phyloP scores from a whole-genome alignment of 176 grass and related monocot genomes.

The Elaeis guineensis region DNA sequence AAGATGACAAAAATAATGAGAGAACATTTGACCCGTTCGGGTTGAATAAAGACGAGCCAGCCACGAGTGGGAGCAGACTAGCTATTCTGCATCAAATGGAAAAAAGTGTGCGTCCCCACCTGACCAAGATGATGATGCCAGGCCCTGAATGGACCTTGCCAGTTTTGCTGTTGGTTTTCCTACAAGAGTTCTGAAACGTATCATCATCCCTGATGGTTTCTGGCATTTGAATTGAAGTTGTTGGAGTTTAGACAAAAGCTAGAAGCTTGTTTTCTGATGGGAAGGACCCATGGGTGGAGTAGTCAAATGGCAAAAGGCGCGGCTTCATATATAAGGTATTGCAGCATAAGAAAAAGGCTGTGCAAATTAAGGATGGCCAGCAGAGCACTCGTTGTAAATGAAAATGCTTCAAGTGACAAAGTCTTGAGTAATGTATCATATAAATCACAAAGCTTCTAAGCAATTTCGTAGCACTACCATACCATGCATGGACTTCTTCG shows the following conservation, averaged over 20 bases:
- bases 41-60: neutral
- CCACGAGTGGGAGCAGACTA: neutral
- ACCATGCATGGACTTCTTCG: neutral
- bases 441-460: no score
- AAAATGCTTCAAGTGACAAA: no score
- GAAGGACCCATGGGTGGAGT: slow-evolving; percentile 11
- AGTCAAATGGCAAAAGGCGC: slow-evolving; percentile 26
- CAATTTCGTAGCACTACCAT: neutral
- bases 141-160: neutral
- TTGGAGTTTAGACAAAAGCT: neutral
- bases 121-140: neutral
- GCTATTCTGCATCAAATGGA: no score
- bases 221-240: slow-evolving; percentile 8
- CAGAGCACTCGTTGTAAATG: no score
- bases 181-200: neutral
- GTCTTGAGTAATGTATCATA: no score
- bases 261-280: slow-evolving; percentile 13
- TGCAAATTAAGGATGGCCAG: no score
- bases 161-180: neutral
- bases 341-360: neutral
- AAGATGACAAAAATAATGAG: neutral
- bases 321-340: neutral
- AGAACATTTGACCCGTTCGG: neutral
- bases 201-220: slow-evolving; percentile 19
- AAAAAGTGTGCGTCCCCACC: no score